Conservation (phyloP, 2,329 filamentous ascomycete genomes). For the Trichoderma sp. region DNA sequence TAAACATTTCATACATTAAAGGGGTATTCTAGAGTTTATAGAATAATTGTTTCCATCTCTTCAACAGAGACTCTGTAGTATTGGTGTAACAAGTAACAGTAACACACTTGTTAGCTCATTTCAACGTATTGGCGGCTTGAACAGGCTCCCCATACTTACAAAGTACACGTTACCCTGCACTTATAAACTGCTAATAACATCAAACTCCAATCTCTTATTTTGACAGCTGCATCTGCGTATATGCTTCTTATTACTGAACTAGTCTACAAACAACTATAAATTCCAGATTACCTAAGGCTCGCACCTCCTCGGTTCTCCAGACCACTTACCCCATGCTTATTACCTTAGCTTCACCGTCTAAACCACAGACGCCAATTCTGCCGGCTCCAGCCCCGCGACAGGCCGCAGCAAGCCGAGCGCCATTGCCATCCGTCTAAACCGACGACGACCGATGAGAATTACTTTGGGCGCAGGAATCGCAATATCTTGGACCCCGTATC, state of each 20-base stretch:
- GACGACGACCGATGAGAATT: conserved; percentile 22
- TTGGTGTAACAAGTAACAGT: not conserved
- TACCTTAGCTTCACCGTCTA: conserved; percentile 14
- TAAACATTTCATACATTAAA: not conserved
- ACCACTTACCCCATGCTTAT: not conserved
- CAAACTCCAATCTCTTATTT: not conserved
- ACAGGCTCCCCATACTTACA: not conserved
- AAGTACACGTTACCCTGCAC: not conserved
- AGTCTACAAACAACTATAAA: not conserved
- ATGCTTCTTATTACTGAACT: too few relatives aligned
- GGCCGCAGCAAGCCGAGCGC: conserved; percentile 41
- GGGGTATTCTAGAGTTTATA: too few relatives aligned
- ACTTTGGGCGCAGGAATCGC: conserved; percentile 4
- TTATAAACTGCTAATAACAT: too few relatives aligned
- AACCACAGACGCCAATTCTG: not conserved
- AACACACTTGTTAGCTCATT: not conserved
- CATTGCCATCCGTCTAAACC: conserved; percentile 25
- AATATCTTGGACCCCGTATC: conserved; percentile 18
- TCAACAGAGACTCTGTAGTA: not conserved
- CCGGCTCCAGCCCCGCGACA: conserved; percentile 30
- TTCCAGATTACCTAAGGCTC: not conserved
- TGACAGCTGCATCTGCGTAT: not conserved
- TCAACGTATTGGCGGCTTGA: not conserved
- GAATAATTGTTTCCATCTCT: not conserved
- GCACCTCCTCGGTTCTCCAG: not conserved